Evolutionary conservation across 73 alveolate genomes (phyloP).

Genomic region (Paramecium octaurelia): DNA sequence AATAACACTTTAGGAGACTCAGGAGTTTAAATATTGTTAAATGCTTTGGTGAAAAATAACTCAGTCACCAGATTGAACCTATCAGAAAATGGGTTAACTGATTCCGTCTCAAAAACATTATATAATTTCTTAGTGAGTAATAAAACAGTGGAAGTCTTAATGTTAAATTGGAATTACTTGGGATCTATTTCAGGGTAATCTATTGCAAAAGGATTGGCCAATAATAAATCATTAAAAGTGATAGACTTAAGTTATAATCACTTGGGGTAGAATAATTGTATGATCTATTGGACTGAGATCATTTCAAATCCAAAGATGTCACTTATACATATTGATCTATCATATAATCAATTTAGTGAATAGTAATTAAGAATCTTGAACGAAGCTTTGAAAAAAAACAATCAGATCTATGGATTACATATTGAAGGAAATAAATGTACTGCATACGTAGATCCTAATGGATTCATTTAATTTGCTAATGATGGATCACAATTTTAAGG

Average conservation of each 20-base stretch:
- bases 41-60: background rate
- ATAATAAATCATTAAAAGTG: conserved; percentile 4
- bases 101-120: background rate
- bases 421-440: conserved; percentile 44
- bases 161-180: conserved; percentile 11
- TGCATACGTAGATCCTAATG: conserved; percentile 40
- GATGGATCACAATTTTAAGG: background rate
- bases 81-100: background rate
- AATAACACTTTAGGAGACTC: background rate
- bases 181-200: background rate
- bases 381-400: background rate
- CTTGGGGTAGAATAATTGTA: conserved; percentile 15
- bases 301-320: background rate
- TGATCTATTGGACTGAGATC: background rate
- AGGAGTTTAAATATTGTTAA: background rate
- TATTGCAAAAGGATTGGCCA: background rate
- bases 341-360: conserved; percentile 40
- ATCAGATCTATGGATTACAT: conserved; percentile 18
- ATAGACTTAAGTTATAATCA: conserved; percentile 24
- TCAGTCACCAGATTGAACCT: background rate
- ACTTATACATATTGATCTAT: conserved; percentile 19
- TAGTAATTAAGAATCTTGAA: background rate
- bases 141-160: background rate
- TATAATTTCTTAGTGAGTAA: background rate
- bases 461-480: background rate